These are phyloP conservation scores for Colletotrichum sp. DNA, from an alignment of 2,329 filamentous ascomycete genomes.

Conservation along the genomic window DNA sequence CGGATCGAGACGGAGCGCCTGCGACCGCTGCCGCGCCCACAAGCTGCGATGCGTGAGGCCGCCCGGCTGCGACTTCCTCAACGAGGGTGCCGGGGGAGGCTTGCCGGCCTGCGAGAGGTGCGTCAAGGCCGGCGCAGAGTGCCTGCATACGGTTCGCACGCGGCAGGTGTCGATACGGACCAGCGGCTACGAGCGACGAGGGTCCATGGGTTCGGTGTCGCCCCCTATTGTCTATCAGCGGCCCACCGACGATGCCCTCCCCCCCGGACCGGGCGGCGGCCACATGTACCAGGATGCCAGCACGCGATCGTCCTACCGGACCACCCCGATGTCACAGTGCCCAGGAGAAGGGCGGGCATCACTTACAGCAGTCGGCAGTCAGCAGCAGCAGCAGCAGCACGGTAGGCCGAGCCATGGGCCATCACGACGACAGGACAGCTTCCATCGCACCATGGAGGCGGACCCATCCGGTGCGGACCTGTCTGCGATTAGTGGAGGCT, in stretches of 20 bases:
- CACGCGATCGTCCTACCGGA: background rate
- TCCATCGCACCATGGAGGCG: background rate
- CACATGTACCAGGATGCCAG: background rate
- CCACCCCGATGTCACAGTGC: background rate
- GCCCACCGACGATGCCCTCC: background rate
- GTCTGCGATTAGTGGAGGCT: background rate
- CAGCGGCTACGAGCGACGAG: background rate
- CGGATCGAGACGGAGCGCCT: background rate
- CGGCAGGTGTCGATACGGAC: background rate
- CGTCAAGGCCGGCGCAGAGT: conserved; percentile 8
- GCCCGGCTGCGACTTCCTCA: background rate
- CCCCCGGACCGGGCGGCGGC: background rate
- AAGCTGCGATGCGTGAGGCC: background rate
- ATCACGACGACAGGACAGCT: background rate
- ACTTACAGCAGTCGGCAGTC: background rate
- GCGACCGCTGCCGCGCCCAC: background rate
- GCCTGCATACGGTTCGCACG: background rate
- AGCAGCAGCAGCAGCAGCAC: background rate
- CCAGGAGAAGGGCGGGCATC: background rate
- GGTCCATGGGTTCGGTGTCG: background rate
- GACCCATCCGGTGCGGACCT: background rate
- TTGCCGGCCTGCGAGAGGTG: background rate
- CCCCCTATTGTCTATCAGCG: background rate
- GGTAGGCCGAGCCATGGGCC: background rate
- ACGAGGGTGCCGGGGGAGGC: background rate